Evolutionary conservation across 768 basidiomycete genomes (phyloP).

Genomic region (Termitomyces sp.): DNA sequence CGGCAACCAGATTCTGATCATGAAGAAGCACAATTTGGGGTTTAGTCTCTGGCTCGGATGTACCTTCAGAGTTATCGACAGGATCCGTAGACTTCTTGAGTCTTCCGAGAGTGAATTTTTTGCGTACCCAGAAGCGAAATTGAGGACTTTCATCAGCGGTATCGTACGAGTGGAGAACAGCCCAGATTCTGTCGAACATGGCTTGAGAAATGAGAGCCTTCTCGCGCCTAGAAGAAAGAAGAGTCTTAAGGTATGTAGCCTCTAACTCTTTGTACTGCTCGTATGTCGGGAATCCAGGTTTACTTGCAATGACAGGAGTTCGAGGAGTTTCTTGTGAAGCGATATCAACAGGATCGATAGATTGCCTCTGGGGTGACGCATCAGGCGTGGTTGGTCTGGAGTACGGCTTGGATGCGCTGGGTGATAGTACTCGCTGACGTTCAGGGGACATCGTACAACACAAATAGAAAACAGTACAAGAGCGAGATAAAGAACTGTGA

Average conservation of each 20-base stretch:
- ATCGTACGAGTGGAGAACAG: constrained; percentile 53
- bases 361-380: constrained; percentile 5
- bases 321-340: constrained; percentile 4
- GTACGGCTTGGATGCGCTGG: constrained; percentile 30
- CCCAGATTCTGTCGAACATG: constrained; percentile 71
- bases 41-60: background rate
- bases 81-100: constrained; percentile 19
- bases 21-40: constrained; percentile 52
- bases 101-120: constrained; percentile 62
- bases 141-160: constrained; percentile 50
- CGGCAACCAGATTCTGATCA: constrained; percentile 67
- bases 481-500: background rate
- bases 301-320: constrained; percentile 9
- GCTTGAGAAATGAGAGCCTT: constrained; percentile 72
- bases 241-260: constrained; percentile 48
- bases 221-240: constrained; percentile 48
- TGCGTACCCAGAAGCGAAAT: constrained; percentile 80
- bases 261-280: constrained; percentile 57
- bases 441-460: constrained; percentile 26
- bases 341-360: constrained; percentile 8
- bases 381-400: constrained; percentile 18
- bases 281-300: constrained; percentile 56
- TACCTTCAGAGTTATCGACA: background rate
- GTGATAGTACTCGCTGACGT: constrained; percentile 21
- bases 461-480: constrained; percentile 4